Conservation (phyloP, 108 stramenopile species). For the Stephanodiscus minutulus region DNA sequence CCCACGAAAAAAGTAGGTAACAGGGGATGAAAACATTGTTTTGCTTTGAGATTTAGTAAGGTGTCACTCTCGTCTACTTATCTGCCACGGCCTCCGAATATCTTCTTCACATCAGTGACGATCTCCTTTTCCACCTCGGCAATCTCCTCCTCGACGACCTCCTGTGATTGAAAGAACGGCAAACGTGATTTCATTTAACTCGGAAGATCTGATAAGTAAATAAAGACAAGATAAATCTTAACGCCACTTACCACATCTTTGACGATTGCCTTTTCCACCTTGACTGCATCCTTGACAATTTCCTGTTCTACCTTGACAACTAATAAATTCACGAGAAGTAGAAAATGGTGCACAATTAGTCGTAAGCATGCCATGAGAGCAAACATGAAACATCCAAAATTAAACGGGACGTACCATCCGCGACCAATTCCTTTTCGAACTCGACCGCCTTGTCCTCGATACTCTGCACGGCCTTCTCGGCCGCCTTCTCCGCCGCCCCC, state of each 20-base stretch:
- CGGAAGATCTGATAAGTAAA: too few species aligned
- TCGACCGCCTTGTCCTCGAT: slow-evolving; percentile 60
- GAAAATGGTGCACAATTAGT: slow-evolving; percentile 22
- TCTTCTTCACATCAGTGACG: neutral
- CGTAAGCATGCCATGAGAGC: slow-evolving; percentile 24
- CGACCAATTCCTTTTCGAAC: slow-evolving; percentile 72
- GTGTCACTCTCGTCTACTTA: neutral
- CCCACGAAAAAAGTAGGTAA: too few species aligned
- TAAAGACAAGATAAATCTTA: neutral
- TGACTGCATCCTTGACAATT: slow-evolving; percentile 33
- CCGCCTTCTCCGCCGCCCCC: slow-evolving; percentile 75
- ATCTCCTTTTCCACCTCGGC: slow-evolving; percentile 4
- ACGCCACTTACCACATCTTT: slow-evolving; percentile 26
- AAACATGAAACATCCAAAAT: slow-evolving; percentile 2
- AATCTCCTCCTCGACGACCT: neutral
- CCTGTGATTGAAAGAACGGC: neutral
- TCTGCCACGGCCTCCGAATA: neutral
- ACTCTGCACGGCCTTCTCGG: slow-evolving; percentile 50
- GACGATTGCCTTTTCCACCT: slow-evolving; percentile 43
- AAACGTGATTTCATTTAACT: too few species aligned
- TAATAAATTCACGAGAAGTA: slow-evolving; percentile 22
- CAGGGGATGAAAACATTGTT: too few species aligned
- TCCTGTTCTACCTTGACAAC: slow-evolving; percentile 41
- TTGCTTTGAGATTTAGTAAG: too few species aligned
- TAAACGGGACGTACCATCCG: slow-evolving; percentile 30